Base-by-base conservation (phyloP, 208 protist species). In the Giardia duodenalis region DNA sequence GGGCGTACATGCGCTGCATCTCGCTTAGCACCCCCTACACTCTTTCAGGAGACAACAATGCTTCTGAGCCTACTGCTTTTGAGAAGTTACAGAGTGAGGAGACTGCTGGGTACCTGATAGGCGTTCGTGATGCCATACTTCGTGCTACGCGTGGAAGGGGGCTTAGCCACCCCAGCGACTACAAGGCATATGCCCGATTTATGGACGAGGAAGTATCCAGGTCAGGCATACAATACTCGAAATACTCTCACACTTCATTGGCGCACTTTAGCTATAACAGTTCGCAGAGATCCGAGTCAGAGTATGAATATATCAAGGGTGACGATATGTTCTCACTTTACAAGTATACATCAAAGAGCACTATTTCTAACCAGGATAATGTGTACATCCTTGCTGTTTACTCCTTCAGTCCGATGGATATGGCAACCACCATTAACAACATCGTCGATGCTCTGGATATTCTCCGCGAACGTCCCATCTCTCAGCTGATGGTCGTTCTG, bases 381-480 rank as follows among this genome's bases (percentile, higher is more conserved):
- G 88, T 47, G n/a, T 91, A 47, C 2, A 45, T 91, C 19, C 45
- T 91, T 42, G n/a, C 88, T 30, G 45, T 91, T n/a, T 4, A 2
- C 10, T 91, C 88, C 4, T 91, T 91, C 44, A 91, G 43, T 4
- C 88, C 88, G 44, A 2, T 1, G 4, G 88, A 91, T 45, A 91
- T 47, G 2, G 88, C n/a, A 43, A 1, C 2, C 2, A 47, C 10
- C 1, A 22, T 91, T 0, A 2, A 91, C n/a, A 45, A 91, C n/a
- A 47, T 47, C 1, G 10, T 91, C 4, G 45, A 91, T 30, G 1
- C 45, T 43, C 2, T 91, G 1, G 1, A 91, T 1, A 19, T n/a
- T 47, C n/a, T 91, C n/a, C 2, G 45, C 4, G 2, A 47, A 1
- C 1, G 2, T n/a, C 0, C n/a, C 1, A n/a, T 47, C 2, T 2